Conservation (phyloP, 257 asterid genomes). For the Rauvolfia tetraphylla region DNA sequence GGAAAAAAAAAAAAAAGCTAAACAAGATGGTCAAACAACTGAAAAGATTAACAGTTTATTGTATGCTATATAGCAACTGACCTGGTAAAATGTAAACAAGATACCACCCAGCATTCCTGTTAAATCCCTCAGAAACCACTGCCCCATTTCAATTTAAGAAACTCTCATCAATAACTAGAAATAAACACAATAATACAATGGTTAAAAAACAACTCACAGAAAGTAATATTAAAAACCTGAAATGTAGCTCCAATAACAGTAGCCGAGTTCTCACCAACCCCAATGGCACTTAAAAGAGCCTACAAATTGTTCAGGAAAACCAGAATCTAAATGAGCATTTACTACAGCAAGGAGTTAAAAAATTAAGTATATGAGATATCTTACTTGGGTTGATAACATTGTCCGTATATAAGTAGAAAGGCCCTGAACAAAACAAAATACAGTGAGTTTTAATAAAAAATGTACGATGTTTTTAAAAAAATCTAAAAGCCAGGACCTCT, state of each 20-base stretch:
- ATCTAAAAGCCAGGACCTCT: constrained; percentile 6
- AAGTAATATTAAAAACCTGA: constrained; percentile 44
- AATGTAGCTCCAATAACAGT: constrained; percentile 95
- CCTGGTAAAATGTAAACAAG: constrained; percentile 93
- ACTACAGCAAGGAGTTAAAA: constrained; percentile 6
- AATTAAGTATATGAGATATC: constrained; percentile 15
- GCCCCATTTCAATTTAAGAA: constrained; percentile 24
- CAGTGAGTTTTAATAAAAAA: constrained; percentile 1
- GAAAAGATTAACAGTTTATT: background rate
- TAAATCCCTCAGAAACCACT: constrained; percentile 97
- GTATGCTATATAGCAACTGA: constrained; percentile 10
- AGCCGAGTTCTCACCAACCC: constrained; percentile 97
- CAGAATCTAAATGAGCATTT: background rate
- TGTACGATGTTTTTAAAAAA: background rate
- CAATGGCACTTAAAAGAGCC: constrained; percentile 97
- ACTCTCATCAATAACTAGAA: background rate
- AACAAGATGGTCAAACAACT: background rate
- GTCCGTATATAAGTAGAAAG: constrained; percentile 93
- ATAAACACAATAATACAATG: background rate
- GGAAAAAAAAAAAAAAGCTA: background rate
- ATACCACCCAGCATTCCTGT: constrained; percentile 97
- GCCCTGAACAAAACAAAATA: constrained; percentile 45
- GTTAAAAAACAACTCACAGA: constrained; percentile 1
- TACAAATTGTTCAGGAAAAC: constrained; percentile 24
- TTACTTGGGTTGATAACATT: constrained; percentile 95